Percentiles rank a stretch among this genome's conserved stretches.
Conservation (phyloP, 768 basidiomycete species). For the Filobasidium wieringae region DNA sequence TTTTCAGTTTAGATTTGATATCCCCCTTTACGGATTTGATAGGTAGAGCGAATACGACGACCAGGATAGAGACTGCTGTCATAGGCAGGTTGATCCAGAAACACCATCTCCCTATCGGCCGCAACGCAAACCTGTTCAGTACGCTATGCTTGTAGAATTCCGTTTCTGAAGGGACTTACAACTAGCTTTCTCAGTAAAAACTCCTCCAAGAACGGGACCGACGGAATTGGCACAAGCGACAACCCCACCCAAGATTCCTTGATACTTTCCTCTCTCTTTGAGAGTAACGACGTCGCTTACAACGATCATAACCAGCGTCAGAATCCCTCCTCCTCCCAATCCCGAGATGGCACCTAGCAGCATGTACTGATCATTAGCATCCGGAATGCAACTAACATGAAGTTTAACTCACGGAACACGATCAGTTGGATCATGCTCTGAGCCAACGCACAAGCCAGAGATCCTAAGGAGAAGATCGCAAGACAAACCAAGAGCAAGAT, state of each 20-base stretch:
- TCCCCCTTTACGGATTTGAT: constrained; percentile 57
- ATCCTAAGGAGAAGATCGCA: constrained; percentile 56
- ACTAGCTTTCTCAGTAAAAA: constrained; percentile 50
- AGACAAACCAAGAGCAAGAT: constrained; percentile 50
- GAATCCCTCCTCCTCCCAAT: constrained; percentile 13
- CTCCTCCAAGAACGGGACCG: constrained; percentile 59
- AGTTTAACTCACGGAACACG: constrained; percentile 43
- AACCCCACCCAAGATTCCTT: constrained; percentile 57
- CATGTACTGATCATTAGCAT: constrained; percentile 49
- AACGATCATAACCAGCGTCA: constrained; percentile 20
- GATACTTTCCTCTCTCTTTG: constrained; percentile 55
- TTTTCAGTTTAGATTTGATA: constrained; percentile 52
- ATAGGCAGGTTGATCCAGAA: constrained; percentile 62
- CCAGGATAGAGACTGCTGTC: constrained; percentile 47
- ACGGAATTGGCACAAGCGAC: constrained; percentile 54
- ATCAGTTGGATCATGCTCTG: constrained; percentile 57
- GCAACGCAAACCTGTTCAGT: not conserved
- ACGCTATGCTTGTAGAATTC: not conserved
- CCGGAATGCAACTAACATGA: constrained; percentile 46
- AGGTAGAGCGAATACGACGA: constrained; percentile 55
- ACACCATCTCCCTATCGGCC: constrained; percentile 48
- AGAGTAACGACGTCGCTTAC: constrained; percentile 58
- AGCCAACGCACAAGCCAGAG: constrained; percentile 56
- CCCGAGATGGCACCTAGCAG: constrained; percentile 8
- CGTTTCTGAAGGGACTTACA: constrained; percentile 23